Evolutionary conservation across 192 early-diverging fungal genomes (phyloP), one percentile per base, ranked within the genome.

Genomic region (Podila clonocystis): DNA sequence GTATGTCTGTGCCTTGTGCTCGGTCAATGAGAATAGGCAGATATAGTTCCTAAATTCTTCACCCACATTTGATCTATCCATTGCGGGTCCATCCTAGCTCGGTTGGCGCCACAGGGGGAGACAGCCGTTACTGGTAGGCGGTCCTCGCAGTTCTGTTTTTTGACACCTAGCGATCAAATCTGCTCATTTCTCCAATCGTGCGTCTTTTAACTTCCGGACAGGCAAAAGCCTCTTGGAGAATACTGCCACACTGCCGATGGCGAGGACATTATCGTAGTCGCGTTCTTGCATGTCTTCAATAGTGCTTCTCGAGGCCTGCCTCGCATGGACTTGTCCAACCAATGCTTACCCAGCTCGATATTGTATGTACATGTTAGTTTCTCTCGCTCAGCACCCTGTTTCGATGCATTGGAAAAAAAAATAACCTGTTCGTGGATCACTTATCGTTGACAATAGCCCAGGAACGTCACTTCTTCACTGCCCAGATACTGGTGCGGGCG

Each of bases 231-330:
- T 11, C 84, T 93, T 3, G 88, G 72, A 20, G 83, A 86, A 33
- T 93, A 91, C 63, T 93, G 92, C 60, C 75, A 89, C 67, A 84
- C 83, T 30, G 61, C 83, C 7, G 72, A 74, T 1, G 78, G 77
- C 7, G 77, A 80, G 58, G 87, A 93, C 70, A 75, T 90, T 0
- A 65, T 92, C 26, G 83, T 91, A 0, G 65, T 93, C 6, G 86
- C 91, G 1, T 93, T 93, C 66, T 77, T 93, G 49, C 82, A 89
- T 13, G 89, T 92, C 58, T 90, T 91, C 62, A 93, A 94, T 65
- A 84, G 84, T 26, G 83, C 62, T 1, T 45, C 65, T 3, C 62
- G 87, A 63, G 73, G 82, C n/a, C 82, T 86, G 9, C 92, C 95
- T 7, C 87, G 63, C 3, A 73, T 94, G 26, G 90, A 96, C 67